Evolutionary conservation across 495 filamentous ascomycete species (phyloP).

Genomic region (Penicillium antarcticum): DNA sequence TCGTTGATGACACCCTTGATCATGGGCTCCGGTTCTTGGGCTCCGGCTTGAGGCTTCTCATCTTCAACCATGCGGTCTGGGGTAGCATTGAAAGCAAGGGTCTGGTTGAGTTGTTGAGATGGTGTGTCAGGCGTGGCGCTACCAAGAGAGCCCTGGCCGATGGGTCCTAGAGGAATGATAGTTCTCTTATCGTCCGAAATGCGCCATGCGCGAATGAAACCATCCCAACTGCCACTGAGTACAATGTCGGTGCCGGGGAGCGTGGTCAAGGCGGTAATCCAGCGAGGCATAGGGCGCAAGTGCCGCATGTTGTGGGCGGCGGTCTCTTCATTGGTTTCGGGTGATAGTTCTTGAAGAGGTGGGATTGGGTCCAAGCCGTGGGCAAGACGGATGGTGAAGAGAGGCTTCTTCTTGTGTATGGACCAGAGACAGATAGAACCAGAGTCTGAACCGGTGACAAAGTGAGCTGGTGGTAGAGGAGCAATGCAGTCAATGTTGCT

Average conservation of each 20-base stretch:
- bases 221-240: slow-evolving; percentile 92
- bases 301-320: slow-evolving; percentile 52
- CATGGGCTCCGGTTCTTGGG: slow-evolving; percentile 26
- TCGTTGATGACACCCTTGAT: slow-evolving; percentile 81
- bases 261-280: slow-evolving; percentile 84
- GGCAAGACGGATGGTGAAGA: slow-evolving; percentile 74
- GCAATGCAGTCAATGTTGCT: slow-evolving; percentile 88
- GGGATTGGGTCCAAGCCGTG: slow-evolving; percentile 72
- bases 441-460: slow-evolving; percentile 91
- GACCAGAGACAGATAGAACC: slow-evolving; percentile 85
- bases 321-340: slow-evolving; percentile 59
- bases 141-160: slow-evolving; percentile 43
- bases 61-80: slow-evolving; percentile 23
- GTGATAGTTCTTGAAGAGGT: slow-evolving; percentile 66
- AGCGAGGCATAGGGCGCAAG: slow-evolving; percentile 57
- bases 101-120: slow-evolving; percentile 36
- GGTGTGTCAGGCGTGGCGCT: slow-evolving; percentile 28
- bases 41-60: slow-evolving; percentile 5
- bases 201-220: slow-evolving; percentile 78
- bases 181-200: slow-evolving; percentile 78
- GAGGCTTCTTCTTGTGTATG: slow-evolving; percentile 88
- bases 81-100: slow-evolving; percentile 27
- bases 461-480: slow-evolving; percentile 83
- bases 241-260: slow-evolving; percentile 86
- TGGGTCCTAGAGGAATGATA: slow-evolving; percentile 65